phyloP scores from a whole-genome alignment of 441 rosid genomes.

The Erodium moschatum region DNA sequence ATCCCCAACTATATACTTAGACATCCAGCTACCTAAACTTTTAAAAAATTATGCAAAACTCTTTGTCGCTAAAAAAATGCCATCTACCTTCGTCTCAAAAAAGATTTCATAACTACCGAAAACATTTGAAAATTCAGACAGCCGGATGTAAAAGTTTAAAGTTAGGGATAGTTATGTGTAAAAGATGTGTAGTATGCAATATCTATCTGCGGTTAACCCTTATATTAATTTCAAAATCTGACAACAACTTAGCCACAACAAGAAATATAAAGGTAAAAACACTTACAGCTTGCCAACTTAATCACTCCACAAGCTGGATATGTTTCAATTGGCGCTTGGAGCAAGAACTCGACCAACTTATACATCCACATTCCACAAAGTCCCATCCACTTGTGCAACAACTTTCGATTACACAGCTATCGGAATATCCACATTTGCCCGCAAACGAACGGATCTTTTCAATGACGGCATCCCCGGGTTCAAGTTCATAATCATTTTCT shows the following conservation, averaged over 20 bases:
- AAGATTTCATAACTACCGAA: too few species aligned
- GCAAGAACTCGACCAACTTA: not conserved
- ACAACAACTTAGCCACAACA: not conserved
- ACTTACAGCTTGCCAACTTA: conserved; percentile 22
- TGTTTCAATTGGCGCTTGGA: conserved; percentile 10
- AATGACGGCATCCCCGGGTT: conserved; percentile 26
- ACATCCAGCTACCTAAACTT: too few species aligned
- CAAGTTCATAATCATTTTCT: conserved; percentile 29
- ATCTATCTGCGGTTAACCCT: too few species aligned
- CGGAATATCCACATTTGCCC: not conserved
- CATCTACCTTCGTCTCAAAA: too few species aligned
- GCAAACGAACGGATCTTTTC: conserved; percentile 19
- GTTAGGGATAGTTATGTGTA: too few species aligned
- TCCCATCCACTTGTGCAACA: not conserved
- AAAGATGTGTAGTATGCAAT: not conserved
- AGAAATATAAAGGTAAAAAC: not conserved
- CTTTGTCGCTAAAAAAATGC: too few species aligned
- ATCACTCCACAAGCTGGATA: conserved; percentile 12
- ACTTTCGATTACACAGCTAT: not conserved
- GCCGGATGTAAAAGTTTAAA: too few species aligned
- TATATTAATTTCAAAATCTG: not conserved
- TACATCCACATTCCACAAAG: not conserved
- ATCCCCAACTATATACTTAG: too few species aligned
- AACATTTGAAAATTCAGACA: too few species aligned
- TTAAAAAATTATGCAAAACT: too few species aligned